These are phyloP conservation scores for Suhomyces atakaporum DNA, from an alignment of 1,139 yeast species.

Conservation along the genomic window DNA sequence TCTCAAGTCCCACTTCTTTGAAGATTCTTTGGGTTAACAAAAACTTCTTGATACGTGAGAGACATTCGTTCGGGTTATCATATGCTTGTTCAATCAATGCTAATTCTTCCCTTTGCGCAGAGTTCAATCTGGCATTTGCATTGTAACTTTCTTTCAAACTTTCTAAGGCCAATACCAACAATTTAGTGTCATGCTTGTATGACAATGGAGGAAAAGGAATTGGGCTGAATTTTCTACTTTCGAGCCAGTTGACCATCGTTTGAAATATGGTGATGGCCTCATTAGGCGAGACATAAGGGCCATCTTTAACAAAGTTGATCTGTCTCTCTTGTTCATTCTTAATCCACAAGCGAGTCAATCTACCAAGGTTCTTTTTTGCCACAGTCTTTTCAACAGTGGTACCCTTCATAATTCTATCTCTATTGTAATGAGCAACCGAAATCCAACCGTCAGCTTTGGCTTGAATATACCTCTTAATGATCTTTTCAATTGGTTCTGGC, in stretches of 20 bases:
- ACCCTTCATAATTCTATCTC: constrained; percentile 86
- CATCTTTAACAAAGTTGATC: constrained; percentile 74
- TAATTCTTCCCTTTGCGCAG: constrained; percentile 87
- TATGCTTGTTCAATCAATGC: constrained; percentile 95
- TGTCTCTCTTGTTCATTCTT: constrained; percentile 92
- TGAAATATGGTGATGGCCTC: constrained; percentile 87
- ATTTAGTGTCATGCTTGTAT: constrained; percentile 90
- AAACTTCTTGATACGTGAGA: constrained; percentile 80
- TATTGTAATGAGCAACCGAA: constrained; percentile 86
- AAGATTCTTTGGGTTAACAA: constrained; percentile 88
- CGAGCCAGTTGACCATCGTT: constrained; percentile 93
- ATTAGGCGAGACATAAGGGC: constrained; percentile 83
- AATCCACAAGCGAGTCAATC: constrained; percentile 89
- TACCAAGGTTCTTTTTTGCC: constrained; percentile 88
- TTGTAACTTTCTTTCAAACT: constrained; percentile 79
- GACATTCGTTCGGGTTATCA: constrained; percentile 93
- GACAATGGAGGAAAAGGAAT: constrained; percentile 93
- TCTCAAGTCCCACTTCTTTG: constrained; percentile 82
- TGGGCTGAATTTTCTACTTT: constrained; percentile 77
- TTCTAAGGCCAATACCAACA: constrained; percentile 86
- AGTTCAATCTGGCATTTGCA: constrained; percentile 82
- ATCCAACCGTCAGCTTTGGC: constrained; percentile 98
- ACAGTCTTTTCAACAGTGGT: constrained; percentile 92
- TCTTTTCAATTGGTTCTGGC: constrained; percentile 85
- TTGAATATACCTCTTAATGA: constrained; percentile 84